Evolutionary conservation across 257 asterid species (phyloP).

Genomic region (Jacaranda mimosifolia): DNA sequence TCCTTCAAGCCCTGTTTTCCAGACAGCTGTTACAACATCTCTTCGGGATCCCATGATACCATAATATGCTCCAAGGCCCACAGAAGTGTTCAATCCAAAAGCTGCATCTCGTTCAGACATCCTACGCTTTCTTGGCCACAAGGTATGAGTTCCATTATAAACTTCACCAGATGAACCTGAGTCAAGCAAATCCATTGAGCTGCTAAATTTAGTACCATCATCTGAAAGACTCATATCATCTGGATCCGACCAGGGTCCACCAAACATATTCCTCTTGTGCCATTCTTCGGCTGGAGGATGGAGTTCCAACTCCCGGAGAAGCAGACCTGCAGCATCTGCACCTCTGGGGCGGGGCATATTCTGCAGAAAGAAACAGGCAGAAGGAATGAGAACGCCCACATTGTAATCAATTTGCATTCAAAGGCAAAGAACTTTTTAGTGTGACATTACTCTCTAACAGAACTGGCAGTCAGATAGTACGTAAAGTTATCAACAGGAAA

Average conservation of each 20-base stretch:
- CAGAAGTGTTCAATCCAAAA: constrained; percentile 92
- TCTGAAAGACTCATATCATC: constrained; percentile 61
- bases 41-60: constrained; percentile 99
- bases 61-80: constrained; percentile 95
- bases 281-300: constrained; percentile 99
- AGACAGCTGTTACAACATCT: constrained; percentile 95
- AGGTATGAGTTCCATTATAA: constrained; percentile 72
- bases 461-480: constrained; percentile 20
- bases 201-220: constrained; percentile 56
- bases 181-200: constrained; percentile 63
- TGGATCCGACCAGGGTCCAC: constrained; percentile 97
- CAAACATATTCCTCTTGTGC: constrained; percentile 98
- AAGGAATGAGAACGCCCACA: constrained; percentile 13
- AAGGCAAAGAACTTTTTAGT: background rate
- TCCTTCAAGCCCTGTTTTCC: constrained; percentile 99
- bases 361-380: constrained; percentile 47
- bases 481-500: constrained; percentile 15
- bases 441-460: constrained; percentile 13
- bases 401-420: background rate
- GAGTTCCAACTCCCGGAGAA: constrained; percentile 96
- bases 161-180: constrained; percentile 56
- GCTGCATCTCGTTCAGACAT: constrained; percentile 99
- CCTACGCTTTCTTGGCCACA: constrained; percentile 99
- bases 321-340: constrained; percentile 99
- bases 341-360: constrained; percentile 99